Base-by-base conservation (phyloP, 805 yeast genomes). In the Nematodospora valgi region DNA sequence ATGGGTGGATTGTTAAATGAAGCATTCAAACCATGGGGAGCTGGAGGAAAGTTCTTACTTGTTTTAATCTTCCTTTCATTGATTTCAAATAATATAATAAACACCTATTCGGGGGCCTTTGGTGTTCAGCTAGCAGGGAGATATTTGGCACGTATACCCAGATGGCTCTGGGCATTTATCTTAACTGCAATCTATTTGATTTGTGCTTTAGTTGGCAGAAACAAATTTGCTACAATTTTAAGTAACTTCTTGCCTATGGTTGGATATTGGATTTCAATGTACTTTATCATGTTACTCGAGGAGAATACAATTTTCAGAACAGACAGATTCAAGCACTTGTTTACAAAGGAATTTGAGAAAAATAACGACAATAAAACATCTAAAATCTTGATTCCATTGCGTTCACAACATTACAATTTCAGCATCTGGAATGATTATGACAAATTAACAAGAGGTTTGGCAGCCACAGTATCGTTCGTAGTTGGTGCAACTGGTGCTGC, bases 251-350 rank as follows among this genome's bases (percentile, higher is more conserved):
- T 86, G 49, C 95, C 96, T 7, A 86, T 86, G 95, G 74, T 86
- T 39, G 95, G 95, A 2, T 86, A 86, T 60, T 86, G 96, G 96
- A 76, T 85, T 37, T 76, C 89, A 39, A 84, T 86, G 62, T 87
- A 86, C 56, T 76, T 81, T 48, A 72, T 76, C n/a, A 54, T 86
- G 29, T 58, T 86, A 22, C 40, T 85, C 3, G 86, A 83, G 45
- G 96, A 86, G 54, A 85, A 85, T 50, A 38, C 70, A 4, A 68
- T 86, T 12, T 86, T 86, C 63, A 71, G 96, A 52, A 69, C 78
- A 29, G 45, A 57, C 30, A 48, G 61, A 27, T 59, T 61, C 41
- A 41, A 42, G 13, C 56, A 63, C 43, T 48, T 63, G 35, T 63
- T 48, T 43, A 51, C 53, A 6, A 48, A 49, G 28, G 69, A 63